These are phyloP conservation scores for Cryptococcus sp. DNA, from an alignment of 1,284 basidiomycete genomes.

Conservation along the genomic window DNA sequence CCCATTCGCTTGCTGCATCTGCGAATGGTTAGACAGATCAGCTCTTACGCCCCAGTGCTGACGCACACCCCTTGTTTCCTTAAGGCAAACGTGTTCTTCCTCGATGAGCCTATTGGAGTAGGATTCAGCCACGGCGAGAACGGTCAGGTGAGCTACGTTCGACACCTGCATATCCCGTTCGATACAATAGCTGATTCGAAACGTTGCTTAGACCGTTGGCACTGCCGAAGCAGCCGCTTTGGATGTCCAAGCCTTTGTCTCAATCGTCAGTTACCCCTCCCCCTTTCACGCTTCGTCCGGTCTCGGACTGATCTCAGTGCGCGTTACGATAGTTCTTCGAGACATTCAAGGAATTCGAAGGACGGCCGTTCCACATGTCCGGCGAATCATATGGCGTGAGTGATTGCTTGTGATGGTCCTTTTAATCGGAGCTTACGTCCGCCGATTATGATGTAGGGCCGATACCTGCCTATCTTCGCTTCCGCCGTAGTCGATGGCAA, in stretches of 20 bases:
- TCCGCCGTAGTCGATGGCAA: conserved; percentile 79
- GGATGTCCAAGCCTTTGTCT: conserved; percentile 69
- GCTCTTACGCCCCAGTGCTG: no score
- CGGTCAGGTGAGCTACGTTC: conserved; percentile 52
- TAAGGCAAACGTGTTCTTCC: conserved; percentile 51
- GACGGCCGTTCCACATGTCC: conserved; percentile 66
- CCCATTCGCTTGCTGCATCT: neutral
- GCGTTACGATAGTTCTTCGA: conserved; percentile 62
- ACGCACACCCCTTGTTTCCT: neutral
- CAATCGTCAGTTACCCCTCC: conserved; percentile 54
- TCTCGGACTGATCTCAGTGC: neutral
- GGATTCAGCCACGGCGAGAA: conserved; percentile 69
- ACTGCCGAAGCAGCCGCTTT: conserved; percentile 69
- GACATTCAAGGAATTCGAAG: conserved; percentile 66
- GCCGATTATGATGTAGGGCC: conserved; percentile 62
- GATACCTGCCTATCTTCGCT: conserved; percentile 82
- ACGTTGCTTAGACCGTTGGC: conserved; percentile 58
- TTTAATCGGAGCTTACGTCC: neutral
- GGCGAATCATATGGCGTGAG: conserved; percentile 60
- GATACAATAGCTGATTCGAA: conserved; percentile 4
- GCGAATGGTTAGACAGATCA: no score
- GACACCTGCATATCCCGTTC: neutral
- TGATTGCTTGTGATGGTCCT: neutral
- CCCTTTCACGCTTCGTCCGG: neutral
- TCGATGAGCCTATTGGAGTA: conserved; percentile 61